Evolutionary conservation across 148 eudicot species (phyloP), one percentile per base, ranked within the genome.

Genomic region (Camellia sinensis): DNA sequence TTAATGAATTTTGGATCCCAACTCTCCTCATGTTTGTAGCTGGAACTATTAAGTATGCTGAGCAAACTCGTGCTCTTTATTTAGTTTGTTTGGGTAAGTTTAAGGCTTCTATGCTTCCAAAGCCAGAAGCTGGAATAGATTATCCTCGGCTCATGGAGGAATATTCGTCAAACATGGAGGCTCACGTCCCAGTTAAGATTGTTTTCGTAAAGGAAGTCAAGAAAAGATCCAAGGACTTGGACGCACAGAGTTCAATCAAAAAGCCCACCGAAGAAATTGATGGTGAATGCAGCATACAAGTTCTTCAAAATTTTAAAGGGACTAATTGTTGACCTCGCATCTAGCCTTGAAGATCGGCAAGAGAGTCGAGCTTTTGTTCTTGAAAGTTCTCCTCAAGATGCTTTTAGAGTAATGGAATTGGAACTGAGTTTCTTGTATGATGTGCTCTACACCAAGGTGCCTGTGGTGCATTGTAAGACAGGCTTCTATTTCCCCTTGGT

Each of bases 1-100:
- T 64, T 53, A 73, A 73, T 6, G 11, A 56, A 6, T 73, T 73
- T n/a, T 56, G 63, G 76, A 56, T 73, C 18, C 46, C 76, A 40
- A 73, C 76, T 2, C 63, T 73, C 21, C 62, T 73, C 19, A 1
- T 73, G 21, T 12, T 56, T 14, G 11, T 22, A 15, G 76, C 76
- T 29, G 76, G 76, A 73, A 53, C 19, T 4, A 73, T 73, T 56
- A 73, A 73, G 63, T 73, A 73, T 9, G 45, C 45, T 29, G 76
- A 73, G 63, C 43, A 64, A 3, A 73, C 76, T 1, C 64, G 76
- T 12, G 76, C 76, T 73, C 8, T 73, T 10, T 73, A 56, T 56
- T 8, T 22, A 53, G 76, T 64, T 0, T 73, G 76, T 46, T 12
- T 73, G 45, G 64, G 11, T 22, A 73, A 73, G 37, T 73, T 73